A percentile compares a stretch with the other conserved stretches of the same genome.
These are phyloP conservation scores for Ammopiptanthus mongolicus DNA, from an alignment of 306 rosid species.

Conservation along the genomic window DNA sequence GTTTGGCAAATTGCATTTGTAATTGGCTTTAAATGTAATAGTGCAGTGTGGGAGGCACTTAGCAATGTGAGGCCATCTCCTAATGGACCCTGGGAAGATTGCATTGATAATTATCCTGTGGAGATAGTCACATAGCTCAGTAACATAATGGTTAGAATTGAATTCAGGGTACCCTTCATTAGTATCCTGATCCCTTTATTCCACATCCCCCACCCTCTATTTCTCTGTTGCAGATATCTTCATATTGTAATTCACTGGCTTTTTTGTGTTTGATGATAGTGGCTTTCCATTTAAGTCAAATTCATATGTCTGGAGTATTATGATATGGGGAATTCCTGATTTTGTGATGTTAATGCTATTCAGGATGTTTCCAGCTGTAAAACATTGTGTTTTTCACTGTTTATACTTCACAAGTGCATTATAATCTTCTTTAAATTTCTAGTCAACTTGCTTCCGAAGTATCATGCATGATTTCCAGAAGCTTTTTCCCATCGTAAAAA, in stretches of 20 bases:
- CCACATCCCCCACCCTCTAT: not conserved
- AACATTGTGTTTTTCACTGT: not conserved
- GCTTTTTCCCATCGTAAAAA: not conserved
- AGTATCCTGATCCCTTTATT: not conserved
- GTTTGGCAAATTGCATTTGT: constrained; percentile 91
- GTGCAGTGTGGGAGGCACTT: constrained; percentile 80
- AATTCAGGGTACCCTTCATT: constrained; percentile 27
- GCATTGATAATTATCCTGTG: constrained; percentile 66
- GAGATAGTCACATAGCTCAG: constrained; percentile 35
- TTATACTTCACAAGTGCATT: not conserved
- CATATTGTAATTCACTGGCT: constrained; percentile 20
- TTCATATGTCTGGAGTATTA: constrained; percentile 2
- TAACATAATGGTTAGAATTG: constrained; percentile 16
- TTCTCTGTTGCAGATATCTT: constrained; percentile 2
- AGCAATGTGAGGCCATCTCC: constrained; percentile 51
- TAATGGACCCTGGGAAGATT: constrained; percentile 76
- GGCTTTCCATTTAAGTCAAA: constrained; percentile 1
- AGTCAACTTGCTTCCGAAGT: not conserved
- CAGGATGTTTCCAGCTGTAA: not conserved
- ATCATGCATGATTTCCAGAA: not conserved
- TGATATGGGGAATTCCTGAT: constrained; percentile 17
- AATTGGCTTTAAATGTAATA: constrained; percentile 77
- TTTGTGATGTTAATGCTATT: constrained; percentile 2
- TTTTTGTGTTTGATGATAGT: constrained; percentile 22
- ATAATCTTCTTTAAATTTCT: not conserved